Evolutionary conservation across 1,284 basidiomycete species (phyloP).

Genomic region (Lentinus polychrous): DNA sequence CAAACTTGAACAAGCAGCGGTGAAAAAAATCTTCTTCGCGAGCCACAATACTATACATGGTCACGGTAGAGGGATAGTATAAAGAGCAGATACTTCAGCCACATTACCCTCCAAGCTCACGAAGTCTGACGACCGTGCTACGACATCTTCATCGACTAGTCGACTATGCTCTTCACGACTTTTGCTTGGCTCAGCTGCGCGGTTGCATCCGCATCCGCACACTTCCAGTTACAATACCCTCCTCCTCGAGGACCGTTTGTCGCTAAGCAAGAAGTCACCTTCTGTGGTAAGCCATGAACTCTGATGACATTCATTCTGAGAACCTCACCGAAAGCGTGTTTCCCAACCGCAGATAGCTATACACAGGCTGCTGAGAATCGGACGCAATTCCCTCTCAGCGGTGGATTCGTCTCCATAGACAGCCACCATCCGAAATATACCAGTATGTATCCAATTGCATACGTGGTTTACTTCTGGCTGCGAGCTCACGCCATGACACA

Average conservation of each 20-base stretch:
- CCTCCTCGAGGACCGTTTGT: constrained; percentile 51
- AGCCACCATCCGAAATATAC: constrained; percentile 46
- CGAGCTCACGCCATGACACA: constrained; percentile 13
- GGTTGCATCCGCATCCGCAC: constrained; percentile 41
- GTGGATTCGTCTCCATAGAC: constrained; percentile 41
- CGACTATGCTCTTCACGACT: constrained; percentile 28
- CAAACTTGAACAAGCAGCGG: no score
- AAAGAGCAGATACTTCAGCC: no score
- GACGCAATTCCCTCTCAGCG: constrained; percentile 50
- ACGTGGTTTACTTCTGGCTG: neutral
- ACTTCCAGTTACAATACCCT: constrained; percentile 68
- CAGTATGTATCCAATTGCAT: constrained; percentile 25
- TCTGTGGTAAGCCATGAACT: constrained; percentile 44
- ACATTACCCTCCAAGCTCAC: neutral
- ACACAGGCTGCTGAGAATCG: constrained; percentile 32
- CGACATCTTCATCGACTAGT: neutral
- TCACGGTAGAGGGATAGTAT: no score
- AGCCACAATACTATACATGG: no score
- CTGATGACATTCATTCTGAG: no score
- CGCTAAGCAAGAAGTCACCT: constrained; percentile 49
- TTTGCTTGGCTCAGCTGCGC: constrained; percentile 22
- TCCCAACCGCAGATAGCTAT: constrained; percentile 42
- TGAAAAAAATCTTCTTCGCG: no score
- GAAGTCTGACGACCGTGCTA: neutral
- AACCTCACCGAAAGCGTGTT: no score